Evolutionary conservation across 2,329 filamentous ascomycete species (phyloP), one percentile per base, ranked within the genome.

Genomic region (Epichloe brachyelytri): DNA sequence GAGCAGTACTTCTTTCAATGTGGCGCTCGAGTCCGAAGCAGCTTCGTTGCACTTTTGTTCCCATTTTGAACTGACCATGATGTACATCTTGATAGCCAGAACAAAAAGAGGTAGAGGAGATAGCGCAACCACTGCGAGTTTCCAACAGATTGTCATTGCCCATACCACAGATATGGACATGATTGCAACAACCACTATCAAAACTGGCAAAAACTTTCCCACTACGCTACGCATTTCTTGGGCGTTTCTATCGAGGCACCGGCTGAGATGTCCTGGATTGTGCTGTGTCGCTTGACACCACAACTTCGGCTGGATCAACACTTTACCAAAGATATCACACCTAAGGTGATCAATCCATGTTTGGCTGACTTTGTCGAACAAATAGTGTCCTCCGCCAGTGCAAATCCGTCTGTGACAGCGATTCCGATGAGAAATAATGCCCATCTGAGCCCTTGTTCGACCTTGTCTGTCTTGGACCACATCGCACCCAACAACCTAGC

Each of bases 151-250:
- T 1, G 74, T 63, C 15, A 94, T 65, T 4, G 87, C 82, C 90
- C 89, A 96, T 2, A 77, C 60, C 6, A 93, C 60, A 0, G 87
- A 82, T n/a, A 85, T 76, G 0, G 69, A 51, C 17, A 86, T 74
- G 75, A 95, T 90, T 48, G 80, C 67, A 0, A 73, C 62, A 3
- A 86, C 82, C 10, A 84, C 78, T 14, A 90, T 72, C 1, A 85
- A 65, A 49, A 85, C 79, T 1, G 85, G 84, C 0, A 83, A 74
- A 60, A 95, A 95, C 1, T 85, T 79, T 2, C 86, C 85, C 0
- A 95, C 74, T 0, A 97, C 70, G 58, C 87, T 89, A 8, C 86
- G 79, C 79, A 93, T 90, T 62, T 95, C 88, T 63, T 97, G 89
- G 0, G 85, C 86, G 59, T 88, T 86, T 15, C 85, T 78, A 59